Percentiles rank a stretch among this genome's conserved stretches.
phyloP scores from a whole-genome alignment of 352 stramenopile species.

The Globisporangium yorkense region DNA sequence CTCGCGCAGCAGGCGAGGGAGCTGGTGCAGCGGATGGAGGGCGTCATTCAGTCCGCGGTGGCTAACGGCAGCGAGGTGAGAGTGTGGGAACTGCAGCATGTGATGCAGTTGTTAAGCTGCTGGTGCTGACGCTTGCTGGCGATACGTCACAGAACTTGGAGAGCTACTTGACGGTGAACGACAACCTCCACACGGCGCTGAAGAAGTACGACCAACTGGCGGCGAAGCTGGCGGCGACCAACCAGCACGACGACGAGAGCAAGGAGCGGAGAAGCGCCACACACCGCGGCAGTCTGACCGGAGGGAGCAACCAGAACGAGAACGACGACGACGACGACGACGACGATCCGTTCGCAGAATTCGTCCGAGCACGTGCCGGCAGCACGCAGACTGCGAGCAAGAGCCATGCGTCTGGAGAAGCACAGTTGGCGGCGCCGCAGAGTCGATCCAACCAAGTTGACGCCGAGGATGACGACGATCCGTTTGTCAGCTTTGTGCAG shows the following conservation, averaged over 20 bases:
- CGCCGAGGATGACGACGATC: slow-evolving; percentile 44
- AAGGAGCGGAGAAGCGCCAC: neutral
- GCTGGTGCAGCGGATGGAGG: slow-evolving; percentile 55
- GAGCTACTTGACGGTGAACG: slow-evolving; percentile 67
- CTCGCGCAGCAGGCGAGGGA: slow-evolving; percentile 52
- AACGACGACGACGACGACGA: slow-evolving; percentile 21
- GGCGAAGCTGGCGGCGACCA: slow-evolving; percentile 16
- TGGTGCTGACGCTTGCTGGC: neutral
- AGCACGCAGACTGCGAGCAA: slow-evolving; percentile 16
- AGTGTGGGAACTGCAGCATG: too few relatives aligned
- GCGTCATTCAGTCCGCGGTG: slow-evolving; percentile 54
- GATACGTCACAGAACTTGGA: slow-evolving; percentile 62
- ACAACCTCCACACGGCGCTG: slow-evolving; percentile 53
- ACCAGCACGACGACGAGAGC: slow-evolving; percentile 15
- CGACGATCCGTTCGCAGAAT: slow-evolving; percentile 61
- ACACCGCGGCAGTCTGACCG: slow-evolving; percentile 7
- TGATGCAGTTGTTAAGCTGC: too few relatives aligned
- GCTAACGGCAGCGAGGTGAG: slow-evolving; percentile 40
- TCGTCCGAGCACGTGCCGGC: slow-evolving; percentile 35
- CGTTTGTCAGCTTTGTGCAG: slow-evolving; percentile 58
- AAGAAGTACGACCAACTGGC: slow-evolving; percentile 46
- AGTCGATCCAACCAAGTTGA: slow-evolving; percentile 10
- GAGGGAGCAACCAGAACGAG: slow-evolving; percentile 22
- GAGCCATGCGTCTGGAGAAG: neutral
- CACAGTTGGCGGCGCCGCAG: neutral